Percentiles rank a stretch among this genome's conserved stretches.
These are phyloP conservation scores for Verticillium tricorpus DNA, from an alignment of 2,329 filamentous ascomycete genomes.

Conservation along the genomic window DNA sequence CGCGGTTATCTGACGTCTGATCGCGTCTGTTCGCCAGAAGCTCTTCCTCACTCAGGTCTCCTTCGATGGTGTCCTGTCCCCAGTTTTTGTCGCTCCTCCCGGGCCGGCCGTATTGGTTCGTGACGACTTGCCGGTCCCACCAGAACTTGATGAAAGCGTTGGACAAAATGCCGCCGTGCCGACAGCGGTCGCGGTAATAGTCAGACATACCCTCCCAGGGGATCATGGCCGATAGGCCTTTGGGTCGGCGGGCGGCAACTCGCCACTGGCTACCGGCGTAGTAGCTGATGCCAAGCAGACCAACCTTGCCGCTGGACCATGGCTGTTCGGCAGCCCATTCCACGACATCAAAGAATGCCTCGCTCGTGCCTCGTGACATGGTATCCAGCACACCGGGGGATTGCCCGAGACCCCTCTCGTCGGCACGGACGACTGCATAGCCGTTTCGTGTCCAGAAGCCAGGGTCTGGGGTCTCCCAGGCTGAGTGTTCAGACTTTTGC, in stretches of 20 bases:
- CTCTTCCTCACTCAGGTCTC: conserved; percentile 49
- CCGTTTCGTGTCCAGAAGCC: conserved; percentile 50
- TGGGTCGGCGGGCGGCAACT: conserved; percentile 40
- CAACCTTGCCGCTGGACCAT: conserved; percentile 45
- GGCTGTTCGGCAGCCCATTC: conserved; percentile 43
- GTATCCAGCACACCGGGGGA: conserved; percentile 42
- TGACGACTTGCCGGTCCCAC: conserved; percentile 63
- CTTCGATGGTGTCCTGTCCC: conserved; percentile 55
- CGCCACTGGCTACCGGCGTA: conserved; percentile 45
- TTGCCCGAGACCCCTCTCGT: conserved; percentile 44
- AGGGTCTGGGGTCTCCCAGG: conserved; percentile 57
- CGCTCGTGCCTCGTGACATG: conserved; percentile 42
- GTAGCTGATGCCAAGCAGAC: conserved; percentile 43
- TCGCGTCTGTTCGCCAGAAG: conserved; percentile 43
- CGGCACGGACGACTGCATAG: conserved; percentile 51
- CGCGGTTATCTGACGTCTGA: conserved; percentile 40
- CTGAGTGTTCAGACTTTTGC: conserved; percentile 48
- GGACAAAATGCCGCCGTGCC: conserved; percentile 58
- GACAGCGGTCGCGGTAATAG: conserved; percentile 51
- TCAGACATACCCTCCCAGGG: conserved; percentile 52
- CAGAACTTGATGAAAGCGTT: conserved; percentile 57
- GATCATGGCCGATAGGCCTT: conserved; percentile 41
- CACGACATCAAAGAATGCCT: conserved; percentile 43
- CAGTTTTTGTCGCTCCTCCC: conserved; percentile 44
- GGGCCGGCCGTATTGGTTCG: conserved; percentile 62